Evolutionary conservation across 192 early-diverging fungal genomes (phyloP).

Genomic region (Coemansia reversa): DNA sequence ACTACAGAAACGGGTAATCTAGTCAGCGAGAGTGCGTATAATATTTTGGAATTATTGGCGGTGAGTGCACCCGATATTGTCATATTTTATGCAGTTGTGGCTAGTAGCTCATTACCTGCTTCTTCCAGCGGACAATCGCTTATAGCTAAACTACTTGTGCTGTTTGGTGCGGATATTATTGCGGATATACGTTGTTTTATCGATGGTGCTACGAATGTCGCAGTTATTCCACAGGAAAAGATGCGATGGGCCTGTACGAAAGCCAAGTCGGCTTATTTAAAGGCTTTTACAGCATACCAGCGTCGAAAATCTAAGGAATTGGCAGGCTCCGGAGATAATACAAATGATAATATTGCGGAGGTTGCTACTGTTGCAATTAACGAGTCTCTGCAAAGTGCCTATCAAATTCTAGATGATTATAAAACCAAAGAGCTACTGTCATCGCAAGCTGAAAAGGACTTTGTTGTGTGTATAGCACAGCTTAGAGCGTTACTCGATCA

Average conservation of each 20-base stretch:
- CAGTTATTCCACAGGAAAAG: conserved; percentile 32
- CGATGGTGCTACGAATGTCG: conserved; percentile 5
- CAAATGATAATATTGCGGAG: no score
- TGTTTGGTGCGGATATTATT: conserved; percentile 11
- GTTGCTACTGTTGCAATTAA: background rate
- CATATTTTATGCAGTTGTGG: conserved; percentile 33
- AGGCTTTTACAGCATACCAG: conserved; percentile 8
- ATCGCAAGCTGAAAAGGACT: conserved; percentile 19
- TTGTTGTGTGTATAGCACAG: conserved; percentile 7
- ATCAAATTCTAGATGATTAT: conserved; percentile 21
- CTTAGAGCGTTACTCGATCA: conserved; percentile 18
- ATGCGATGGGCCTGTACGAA: conserved; percentile 23
- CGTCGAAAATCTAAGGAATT: background rate
- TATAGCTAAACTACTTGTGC: conserved; percentile 8
- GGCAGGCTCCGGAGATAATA: no score
- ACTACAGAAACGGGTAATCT: background rate
- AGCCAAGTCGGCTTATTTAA: conserved; percentile 22
- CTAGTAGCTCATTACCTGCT: conserved; percentile 17
- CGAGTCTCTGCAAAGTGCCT: conserved; percentile 8
- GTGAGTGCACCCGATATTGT: conserved; percentile 23
- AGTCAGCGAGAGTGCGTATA: conserved; percentile 10
- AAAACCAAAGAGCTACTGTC: background rate
- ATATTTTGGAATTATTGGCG: conserved; percentile 16
- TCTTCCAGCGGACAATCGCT: conserved; percentile 3
- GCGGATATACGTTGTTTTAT: conserved; percentile 27